These are phyloP conservation scores for Penicillium mononematosum DNA, from an alignment of 495 filamentous ascomycete species.

Conservation along the genomic window DNA sequence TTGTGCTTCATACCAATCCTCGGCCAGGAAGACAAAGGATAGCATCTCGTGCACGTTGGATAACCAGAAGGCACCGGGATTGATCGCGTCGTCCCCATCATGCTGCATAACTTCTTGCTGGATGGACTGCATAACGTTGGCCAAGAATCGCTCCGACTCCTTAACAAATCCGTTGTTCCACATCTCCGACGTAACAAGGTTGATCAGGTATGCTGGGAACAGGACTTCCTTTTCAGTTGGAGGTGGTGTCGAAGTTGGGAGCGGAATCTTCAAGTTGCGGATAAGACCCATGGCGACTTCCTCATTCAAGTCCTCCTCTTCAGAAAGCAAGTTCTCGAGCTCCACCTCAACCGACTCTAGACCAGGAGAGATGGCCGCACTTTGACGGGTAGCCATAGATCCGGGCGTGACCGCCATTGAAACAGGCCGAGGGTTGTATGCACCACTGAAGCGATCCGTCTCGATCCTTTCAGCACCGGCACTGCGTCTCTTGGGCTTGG, in stretches of 20 bases:
- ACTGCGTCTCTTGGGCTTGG: slow-evolving; percentile 93
- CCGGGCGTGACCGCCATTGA: slow-evolving; percentile 80
- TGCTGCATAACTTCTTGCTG: slow-evolving; percentile 99
- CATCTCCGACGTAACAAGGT: slow-evolving; percentile 99
- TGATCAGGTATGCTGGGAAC: slow-evolving; percentile 98
- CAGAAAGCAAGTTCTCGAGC: slow-evolving; percentile 86
- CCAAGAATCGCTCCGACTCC: slow-evolving; percentile 97
- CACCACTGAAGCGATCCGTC: slow-evolving; percentile 79
- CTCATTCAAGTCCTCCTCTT: slow-evolving; percentile 93
- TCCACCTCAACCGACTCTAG: slow-evolving; percentile 89
- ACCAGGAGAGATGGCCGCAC: slow-evolving; percentile 70
- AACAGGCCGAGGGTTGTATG: slow-evolving; percentile 91
- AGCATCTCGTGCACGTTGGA: slow-evolving; percentile 99
- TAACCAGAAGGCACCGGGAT: slow-evolving; percentile 97
- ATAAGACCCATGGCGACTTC: slow-evolving; percentile 96
- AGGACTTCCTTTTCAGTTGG: slow-evolving; percentile 97
- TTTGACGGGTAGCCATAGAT: slow-evolving; percentile 59
- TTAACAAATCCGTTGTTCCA: slow-evolving; percentile 99
- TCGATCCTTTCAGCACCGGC: slow-evolving; percentile 85
- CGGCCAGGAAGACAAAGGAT: slow-evolving; percentile 97
- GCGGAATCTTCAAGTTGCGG: slow-evolving; percentile 90
- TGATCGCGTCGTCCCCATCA: slow-evolving; percentile 95
- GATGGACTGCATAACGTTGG: slow-evolving; percentile 99
- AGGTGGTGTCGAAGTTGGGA: slow-evolving; percentile 75
- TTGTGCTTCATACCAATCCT: slow-evolving; percentile 99